Percentiles rank a stretch among this genome's conserved stretches.
These are phyloP conservation scores for Dryas integrifolia DNA, from an alignment of 331 rosid species.

Conservation along the genomic window DNA sequence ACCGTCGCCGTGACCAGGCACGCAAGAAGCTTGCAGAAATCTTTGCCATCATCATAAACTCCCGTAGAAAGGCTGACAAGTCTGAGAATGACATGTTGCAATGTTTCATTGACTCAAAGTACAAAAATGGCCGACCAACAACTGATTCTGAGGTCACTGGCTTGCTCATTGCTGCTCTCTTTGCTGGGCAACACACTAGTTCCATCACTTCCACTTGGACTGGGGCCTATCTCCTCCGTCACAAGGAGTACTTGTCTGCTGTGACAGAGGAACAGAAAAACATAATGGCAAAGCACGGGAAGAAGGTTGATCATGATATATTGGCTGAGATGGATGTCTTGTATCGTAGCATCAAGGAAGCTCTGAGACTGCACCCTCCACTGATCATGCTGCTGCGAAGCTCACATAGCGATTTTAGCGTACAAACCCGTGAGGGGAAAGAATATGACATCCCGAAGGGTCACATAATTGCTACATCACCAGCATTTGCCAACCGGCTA, in stretches of 20 bases:
- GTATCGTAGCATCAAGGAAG: conserved; percentile 79
- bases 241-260: conserved; percentile 65
- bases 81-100: conserved; percentile 89
- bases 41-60: conserved; percentile 61
- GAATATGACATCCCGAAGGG: conserved; percentile 87
- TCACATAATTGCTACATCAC: conserved; percentile 88
- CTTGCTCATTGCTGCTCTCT: conserved; percentile 70
- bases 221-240: conserved; percentile 74
- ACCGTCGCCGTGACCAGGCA: conserved; percentile 73
- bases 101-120: conserved; percentile 79
- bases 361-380: conserved; percentile 75
- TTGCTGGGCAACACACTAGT: conserved; percentile 79
- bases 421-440: conserved; percentile 67
- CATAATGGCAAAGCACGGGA: conserved; percentile 65
- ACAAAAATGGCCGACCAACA: conserved; percentile 82
- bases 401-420: conserved; percentile 70
- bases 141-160: conserved; percentile 68
- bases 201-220: conserved; percentile 83
- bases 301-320: conserved; percentile 72
- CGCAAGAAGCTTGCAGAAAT: conserved; percentile 74
- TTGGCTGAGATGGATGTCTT: conserved; percentile 87
- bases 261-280: conserved; percentile 64
- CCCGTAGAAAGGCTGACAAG: conserved; percentile 49
- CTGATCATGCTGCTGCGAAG: conserved; percentile 74
- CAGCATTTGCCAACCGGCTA: conserved; percentile 81